Conservation (phyloP, 805 yeast genomes). For the Candida manassasensis region DNA sequence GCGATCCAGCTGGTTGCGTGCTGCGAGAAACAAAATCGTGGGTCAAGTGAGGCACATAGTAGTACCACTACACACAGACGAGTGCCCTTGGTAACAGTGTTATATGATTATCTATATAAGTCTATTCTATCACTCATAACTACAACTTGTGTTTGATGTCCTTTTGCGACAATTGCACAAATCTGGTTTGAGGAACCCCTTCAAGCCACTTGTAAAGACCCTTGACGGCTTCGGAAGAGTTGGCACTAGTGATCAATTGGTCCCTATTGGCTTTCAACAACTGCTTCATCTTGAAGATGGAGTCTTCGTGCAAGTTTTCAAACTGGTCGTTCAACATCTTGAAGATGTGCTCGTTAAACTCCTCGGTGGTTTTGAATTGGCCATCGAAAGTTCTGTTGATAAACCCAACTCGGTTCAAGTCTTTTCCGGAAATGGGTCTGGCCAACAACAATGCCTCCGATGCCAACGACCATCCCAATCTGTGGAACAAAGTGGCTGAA, state of each 20-base stretch:
- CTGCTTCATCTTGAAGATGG: constrained; percentile 38
- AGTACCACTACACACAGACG: too few species aligned
- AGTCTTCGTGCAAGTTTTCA: constrained; percentile 40
- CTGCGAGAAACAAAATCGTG: too few species aligned
- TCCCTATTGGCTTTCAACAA: constrained; percentile 39
- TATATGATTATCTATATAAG: too few species aligned
- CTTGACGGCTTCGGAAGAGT: constrained; percentile 59
- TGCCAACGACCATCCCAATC: constrained; percentile 70
- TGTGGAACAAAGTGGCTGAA: constrained; percentile 58
- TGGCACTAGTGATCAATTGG: constrained; percentile 41
- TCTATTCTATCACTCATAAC: too few species aligned
- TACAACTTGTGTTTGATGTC: constrained; percentile 60
- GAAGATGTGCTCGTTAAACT: constrained; percentile 42
- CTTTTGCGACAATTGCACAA: constrained; percentile 49
- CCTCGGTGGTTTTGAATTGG: constrained; percentile 27
- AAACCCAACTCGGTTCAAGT: constrained; percentile 54
- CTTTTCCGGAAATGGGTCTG: constrained; percentile 58
- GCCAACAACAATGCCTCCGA: constrained; percentile 70
- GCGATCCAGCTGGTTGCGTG: too few species aligned
- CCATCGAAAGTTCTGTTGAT: constrained; percentile 52
- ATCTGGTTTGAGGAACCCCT: constrained; percentile 70
- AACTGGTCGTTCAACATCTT: constrained; percentile 31
- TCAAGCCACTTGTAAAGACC: constrained; percentile 69
- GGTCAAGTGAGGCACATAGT: too few species aligned
- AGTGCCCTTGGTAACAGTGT: too few species aligned